These are phyloP conservation scores for Umbelopsis vinacea DNA, from an alignment of 192 early-diverging fungal species.

Conservation along the genomic window DNA sequence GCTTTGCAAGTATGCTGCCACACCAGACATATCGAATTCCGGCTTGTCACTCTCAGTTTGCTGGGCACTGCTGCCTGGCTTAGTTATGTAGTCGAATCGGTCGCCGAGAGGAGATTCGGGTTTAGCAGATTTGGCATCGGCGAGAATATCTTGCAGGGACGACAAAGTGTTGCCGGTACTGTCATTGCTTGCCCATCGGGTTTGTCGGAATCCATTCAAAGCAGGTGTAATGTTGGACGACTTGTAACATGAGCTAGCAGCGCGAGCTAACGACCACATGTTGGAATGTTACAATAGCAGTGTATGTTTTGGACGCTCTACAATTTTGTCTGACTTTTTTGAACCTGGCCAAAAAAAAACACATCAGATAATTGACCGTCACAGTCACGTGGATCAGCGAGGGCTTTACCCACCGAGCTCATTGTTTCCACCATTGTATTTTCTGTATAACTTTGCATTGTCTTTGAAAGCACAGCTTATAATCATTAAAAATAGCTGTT, in stretches of 20 bases:
- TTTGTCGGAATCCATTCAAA: neutral
- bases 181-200: slow-evolving; percentile 4
- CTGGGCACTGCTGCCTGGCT: neutral
- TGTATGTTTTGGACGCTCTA: no score
- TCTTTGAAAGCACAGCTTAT: neutral
- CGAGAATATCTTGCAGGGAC: neutral
- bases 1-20: neutral
- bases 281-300: neutral
- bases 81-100: neutral
- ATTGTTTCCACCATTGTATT: neutral
- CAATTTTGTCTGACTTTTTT: neutral
- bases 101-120: neutral
- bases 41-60: neutral
- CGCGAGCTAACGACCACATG: slow-evolving; percentile 4
- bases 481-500: no score
- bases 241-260: neutral
- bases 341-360: slow-evolving; percentile 5
- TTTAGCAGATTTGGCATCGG: neutral
- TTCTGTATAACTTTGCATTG: neutral
- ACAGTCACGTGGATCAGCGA: neutral
- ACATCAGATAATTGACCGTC: neutral
- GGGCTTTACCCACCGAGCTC: no score
- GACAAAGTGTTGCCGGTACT: neutral
- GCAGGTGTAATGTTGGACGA: neutral
- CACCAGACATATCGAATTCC: neutral